These are phyloP conservation scores for Saprolegnia diclina DNA, from an alignment of 352 stramenopile species.

Conservation along the genomic window DNA sequence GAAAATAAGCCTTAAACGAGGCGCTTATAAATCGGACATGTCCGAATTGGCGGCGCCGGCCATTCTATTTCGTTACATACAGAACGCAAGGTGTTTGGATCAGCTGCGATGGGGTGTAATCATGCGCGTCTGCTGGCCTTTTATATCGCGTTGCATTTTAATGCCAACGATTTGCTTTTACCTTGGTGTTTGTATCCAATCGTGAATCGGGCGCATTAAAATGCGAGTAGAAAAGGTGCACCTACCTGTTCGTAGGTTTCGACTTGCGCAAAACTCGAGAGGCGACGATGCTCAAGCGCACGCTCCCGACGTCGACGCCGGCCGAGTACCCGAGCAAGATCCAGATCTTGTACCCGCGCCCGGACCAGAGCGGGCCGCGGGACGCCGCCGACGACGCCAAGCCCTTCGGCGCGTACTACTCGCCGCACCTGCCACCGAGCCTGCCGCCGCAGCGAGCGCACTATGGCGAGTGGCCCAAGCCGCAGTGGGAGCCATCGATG, in stretches of 20 bases:
- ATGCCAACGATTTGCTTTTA: no score
- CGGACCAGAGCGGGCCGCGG: background rate
- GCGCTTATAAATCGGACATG: no score
- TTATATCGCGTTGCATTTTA: background rate
- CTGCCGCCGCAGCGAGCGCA: background rate
- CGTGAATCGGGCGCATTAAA: background rate
- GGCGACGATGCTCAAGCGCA: slow-evolving; percentile 9
- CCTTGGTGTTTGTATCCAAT: background rate
- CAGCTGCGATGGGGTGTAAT: background rate
- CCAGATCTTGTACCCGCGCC: slow-evolving; percentile 18
- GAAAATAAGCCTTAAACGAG: background rate
- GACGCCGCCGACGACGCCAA: background rate
- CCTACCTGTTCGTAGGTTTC: background rate
- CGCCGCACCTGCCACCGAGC: background rate
- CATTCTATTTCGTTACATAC: background rate
- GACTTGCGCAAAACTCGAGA: background rate
- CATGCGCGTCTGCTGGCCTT: background rate
- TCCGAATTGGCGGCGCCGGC: background rate
- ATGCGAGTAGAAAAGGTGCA: background rate
- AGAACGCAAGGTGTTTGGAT: background rate
- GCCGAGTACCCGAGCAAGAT: background rate
- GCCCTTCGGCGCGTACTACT: background rate
- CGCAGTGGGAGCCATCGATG: background rate
- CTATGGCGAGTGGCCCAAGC: background rate
- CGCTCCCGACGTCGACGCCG: background rate